Percentiles rank a stretch among this genome's conserved stretches.
phyloP scores from a whole-genome alignment of 495 filamentous ascomycete genomes.

The Haplographium delicatum region DNA sequence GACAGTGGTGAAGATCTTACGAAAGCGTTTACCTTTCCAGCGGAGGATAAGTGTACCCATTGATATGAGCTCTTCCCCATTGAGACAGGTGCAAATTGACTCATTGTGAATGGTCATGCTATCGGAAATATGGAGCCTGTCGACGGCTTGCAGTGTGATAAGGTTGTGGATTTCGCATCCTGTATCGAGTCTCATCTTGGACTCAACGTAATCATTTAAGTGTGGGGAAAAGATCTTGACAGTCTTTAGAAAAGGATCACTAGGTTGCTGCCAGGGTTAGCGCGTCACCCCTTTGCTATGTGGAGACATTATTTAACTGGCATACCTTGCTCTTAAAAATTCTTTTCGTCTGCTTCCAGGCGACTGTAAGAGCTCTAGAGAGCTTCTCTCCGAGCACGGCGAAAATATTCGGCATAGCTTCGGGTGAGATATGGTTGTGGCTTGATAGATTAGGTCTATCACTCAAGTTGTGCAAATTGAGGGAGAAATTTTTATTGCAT shows the following conservation, averaged over 20 bases:
- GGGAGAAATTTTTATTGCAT: too few species aligned
- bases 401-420: too few species aligned
- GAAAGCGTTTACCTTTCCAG: conserved; percentile 3
- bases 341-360: not conserved
- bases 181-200: conserved; percentile 3
- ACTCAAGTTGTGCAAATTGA: too few species aligned
- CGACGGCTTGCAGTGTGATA: not conserved
- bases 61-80: not conserved
- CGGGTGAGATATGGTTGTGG: too few species aligned
- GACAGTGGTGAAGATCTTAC: not conserved
- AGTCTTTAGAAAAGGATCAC: not conserved
- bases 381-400: not conserved
- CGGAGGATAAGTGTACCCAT: not conserved
- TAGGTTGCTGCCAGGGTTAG: not conserved
- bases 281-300: not conserved
- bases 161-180: not conserved
- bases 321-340: not conserved
- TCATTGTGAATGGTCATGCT: not conserved
- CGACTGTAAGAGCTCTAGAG: not conserved
- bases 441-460: too few species aligned
- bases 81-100: not conserved
- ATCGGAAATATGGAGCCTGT: not conserved
- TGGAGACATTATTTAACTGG: not conserved
- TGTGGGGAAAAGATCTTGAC: not conserved
- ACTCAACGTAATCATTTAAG: not conserved